Base-by-base conservation (phyloP, 345 rosid species). In the Melastoma malabathricum region DNA sequence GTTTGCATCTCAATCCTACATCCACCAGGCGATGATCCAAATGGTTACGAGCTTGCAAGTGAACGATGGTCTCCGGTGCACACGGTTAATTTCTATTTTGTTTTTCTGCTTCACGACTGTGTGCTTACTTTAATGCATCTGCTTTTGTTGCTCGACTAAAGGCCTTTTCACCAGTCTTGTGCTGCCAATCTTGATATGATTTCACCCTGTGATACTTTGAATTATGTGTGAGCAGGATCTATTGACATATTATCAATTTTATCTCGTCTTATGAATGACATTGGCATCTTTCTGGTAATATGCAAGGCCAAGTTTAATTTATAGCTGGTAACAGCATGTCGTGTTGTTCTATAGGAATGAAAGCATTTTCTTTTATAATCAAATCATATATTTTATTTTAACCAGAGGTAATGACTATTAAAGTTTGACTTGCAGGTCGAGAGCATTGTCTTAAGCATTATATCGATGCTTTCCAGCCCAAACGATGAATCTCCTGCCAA, bases 1-100 rank as follows among this genome's bases (percentile, higher is more conserved):
- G 94, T 88, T 57, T 82, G 92, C 72, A 84, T 88, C 58, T 88
- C 97, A 10, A 88, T 84, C 66, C 92, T 84, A 59, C 97, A 88
- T 66, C 89, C 92, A 41, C 92, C 92, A 46, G 94, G 94, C 48
- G 97, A 84, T n/a, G 97, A 84, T 59, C 97, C 97, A 23, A 78
- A 69, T 68, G 97, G 97, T n/a, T 88, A 88, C 38, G 97, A 84
- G 75, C 92, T 82, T 57, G 89, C 97, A 20, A 68, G 66, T 6
- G 94, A 88, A 59, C 97, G 94, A 50, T 80, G 97, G 94, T 76
- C 48, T 13, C 92, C 97, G 15, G 76, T 84, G 7, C 97, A 88
- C 56, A 88, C 97, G 51, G 94, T 88, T 69, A 29, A 67, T 50
- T n/a, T 47, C 34, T 15, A 15, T 29, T 44, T 54, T 15, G 18